Percentiles rank a stretch among this genome's conserved stretches.
phyloP scores from a whole-genome alignment of 495 filamentous ascomycete genomes.

The Daldinia concentrica region DNA sequence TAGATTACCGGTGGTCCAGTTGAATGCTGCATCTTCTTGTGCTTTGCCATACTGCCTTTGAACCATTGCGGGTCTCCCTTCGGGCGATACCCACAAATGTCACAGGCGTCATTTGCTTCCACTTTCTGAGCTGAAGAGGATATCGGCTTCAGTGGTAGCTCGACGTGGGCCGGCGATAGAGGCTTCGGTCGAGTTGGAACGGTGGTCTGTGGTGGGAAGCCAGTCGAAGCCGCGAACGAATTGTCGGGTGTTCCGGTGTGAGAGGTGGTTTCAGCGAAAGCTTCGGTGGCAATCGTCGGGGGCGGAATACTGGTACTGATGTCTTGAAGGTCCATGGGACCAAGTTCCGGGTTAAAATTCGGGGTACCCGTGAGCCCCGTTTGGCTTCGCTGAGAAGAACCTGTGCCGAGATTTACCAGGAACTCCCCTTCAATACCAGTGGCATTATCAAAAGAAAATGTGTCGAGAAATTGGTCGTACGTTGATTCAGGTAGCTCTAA shows the following conservation, averaged over 20 bases:
- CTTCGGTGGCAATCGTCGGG: conserved; percentile 17
- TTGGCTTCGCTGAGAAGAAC: conserved; percentile 27
- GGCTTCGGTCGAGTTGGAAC: conserved; percentile 26
- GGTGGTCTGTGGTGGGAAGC: conserved; percentile 8
- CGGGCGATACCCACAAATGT: conserved; percentile 60
- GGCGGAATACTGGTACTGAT: conserved; percentile 15
- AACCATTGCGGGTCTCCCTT: conserved; percentile 64
- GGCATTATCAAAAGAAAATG: conserved; percentile 19
- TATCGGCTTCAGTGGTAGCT: conserved; percentile 12
- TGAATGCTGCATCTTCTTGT: conserved; percentile 60
- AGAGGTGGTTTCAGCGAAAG: conserved; percentile 32
- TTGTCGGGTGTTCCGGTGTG: conserved; percentile 32
- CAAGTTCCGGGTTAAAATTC: conserved; percentile 16
- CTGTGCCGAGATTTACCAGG: conserved; percentile 1
- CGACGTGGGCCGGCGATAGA: conserved; percentile 22
- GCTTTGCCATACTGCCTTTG: conserved; percentile 63
- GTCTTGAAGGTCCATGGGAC: conserved; percentile 19
- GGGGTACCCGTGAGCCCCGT: conserved; percentile 5
- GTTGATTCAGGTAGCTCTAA: conserved; percentile 2
- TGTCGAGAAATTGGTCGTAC: conserved; percentile 32
- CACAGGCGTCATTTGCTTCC: conserved; percentile 53
- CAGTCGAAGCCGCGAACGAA: conserved; percentile 33
- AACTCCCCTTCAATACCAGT: conserved; percentile 7
- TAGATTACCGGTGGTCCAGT: conserved; percentile 54
- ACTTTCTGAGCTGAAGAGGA: conserved; percentile 44